Conservation (phyloP, 805 yeast genomes). For the Saturnispora besseyi region DNA sequence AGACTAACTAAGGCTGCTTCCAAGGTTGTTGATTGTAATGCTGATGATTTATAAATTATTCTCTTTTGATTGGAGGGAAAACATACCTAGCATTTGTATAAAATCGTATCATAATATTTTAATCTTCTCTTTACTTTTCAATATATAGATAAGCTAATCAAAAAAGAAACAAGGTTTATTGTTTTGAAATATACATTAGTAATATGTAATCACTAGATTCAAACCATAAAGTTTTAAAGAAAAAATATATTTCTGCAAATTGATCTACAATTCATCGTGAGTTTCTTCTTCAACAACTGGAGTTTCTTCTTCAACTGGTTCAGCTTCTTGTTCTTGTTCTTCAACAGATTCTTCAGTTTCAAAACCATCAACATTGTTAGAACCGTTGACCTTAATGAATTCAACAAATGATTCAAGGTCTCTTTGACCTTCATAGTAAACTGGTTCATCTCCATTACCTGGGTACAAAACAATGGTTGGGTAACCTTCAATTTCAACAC, state of each 20-base stretch:
- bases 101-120: too few relatives aligned
- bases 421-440: constrained; percentile 63
- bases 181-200: too few relatives aligned
- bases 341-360: constrained; percentile 18
- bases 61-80: not conserved
- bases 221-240: not conserved
- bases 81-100: not conserved
- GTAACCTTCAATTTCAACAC: constrained; percentile 75
- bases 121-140: not conserved
- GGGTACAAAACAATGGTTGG: constrained; percentile 91
- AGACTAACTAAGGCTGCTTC: constrained; percentile 78
- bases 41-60: not conserved
- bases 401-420: constrained; percentile 58
- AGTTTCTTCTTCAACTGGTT: not conserved
- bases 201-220: not conserved
- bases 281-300: not conserved
- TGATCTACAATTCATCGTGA: constrained; percentile 17
- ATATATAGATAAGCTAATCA: not conserved
- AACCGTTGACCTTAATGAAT: constrained; percentile 65
- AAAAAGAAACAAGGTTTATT: not conserved
- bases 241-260: not conserved
- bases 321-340: constrained; percentile 7
- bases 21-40: constrained; percentile 22
- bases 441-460: constrained; percentile 63
- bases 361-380: constrained; percentile 49